Percentiles rank a stretch among this genome's conserved stretches.
Evolutionary conservation across 805 yeast species (phyloP).

Genomic region (Candida tallmaniae): DNA sequence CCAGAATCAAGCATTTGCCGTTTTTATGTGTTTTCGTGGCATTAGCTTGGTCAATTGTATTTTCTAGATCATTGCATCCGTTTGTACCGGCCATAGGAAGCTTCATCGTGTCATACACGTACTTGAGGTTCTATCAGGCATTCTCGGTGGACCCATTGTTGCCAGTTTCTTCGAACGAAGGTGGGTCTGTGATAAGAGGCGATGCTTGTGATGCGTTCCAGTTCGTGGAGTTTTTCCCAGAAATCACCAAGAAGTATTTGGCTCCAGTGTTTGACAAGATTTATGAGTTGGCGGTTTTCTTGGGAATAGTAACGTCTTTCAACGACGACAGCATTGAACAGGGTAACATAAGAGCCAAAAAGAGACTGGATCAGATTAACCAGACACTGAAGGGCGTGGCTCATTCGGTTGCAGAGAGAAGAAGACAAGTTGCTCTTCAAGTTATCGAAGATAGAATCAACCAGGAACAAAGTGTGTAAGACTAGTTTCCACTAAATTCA

Average conservation of each 20-base stretch:
- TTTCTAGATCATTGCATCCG: conserved; percentile 40
- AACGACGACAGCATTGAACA: conserved; percentile 66
- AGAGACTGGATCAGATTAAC: conserved; percentile 48
- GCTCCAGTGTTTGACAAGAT: conserved; percentile 43
- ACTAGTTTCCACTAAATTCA: too few species aligned
- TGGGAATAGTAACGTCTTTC: conserved; percentile 57
- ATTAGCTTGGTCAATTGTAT: conserved; percentile 27
- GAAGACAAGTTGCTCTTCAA: conserved; percentile 73
- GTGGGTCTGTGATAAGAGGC: conserved; percentile 47
- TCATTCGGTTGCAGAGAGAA: conserved; percentile 60
- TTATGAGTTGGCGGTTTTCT: conserved; percentile 32
- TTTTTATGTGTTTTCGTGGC: conserved; percentile 36
- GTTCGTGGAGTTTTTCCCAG: conserved; percentile 81
- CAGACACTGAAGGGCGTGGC: conserved; percentile 38
- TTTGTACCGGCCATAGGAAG: conserved; percentile 52
- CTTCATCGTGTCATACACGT: conserved; percentile 69
- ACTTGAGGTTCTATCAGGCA: conserved; percentile 72
- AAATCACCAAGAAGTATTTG: conserved; percentile 46
- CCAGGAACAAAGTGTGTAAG: too few species aligned
- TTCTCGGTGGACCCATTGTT: conserved; percentile 51
- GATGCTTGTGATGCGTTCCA: conserved; percentile 91
- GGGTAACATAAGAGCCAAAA: conserved; percentile 66
- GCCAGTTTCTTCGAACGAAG: conserved; percentile 36
- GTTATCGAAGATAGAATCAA: conserved; percentile 63
- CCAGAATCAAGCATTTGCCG: conserved; percentile 62